Evolutionary conservation across 768 basidiomycete genomes (phyloP), one percentile per base, ranked within the genome.

Genomic region (Hebeloma cylindrosporum): DNA sequence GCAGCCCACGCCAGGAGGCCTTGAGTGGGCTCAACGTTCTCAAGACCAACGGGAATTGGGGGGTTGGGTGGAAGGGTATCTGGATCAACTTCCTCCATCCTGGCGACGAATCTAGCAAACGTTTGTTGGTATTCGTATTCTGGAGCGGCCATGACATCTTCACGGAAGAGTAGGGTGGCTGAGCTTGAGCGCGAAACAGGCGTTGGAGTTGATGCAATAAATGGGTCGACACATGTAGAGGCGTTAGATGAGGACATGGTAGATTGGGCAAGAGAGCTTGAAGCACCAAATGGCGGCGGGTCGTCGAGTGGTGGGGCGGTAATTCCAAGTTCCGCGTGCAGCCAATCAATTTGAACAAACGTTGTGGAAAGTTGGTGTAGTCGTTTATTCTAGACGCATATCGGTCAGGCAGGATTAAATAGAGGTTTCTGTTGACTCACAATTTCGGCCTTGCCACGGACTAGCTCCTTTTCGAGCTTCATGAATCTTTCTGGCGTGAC

Each of bases 401-500:
- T 37, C n/a, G 33, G 26, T 44, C 11, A 33, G 25, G 9, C 20
- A 20, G 8, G 10, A 32, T 16, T 30, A 26, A 22, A 14, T n/a
- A 26, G 1, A 35, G 9, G 1, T 11, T 35, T n/a, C 9, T 8
- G 10, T 9, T 1, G 7, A 72, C 87, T 58, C 55, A 91, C 87
- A 42, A 91, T 76, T 77, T 94, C 92, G n/a, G 78, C 77, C 64
- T 92, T 92, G 8, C 88, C 90, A 41, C 85, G 73, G 7, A 88
- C 82, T 13, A 93, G 75, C 57, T 93, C 90, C 60, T 88, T 85
- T 71, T 93, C 89, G 4, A 94, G 69, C 54, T 72, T 83, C 34
- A 80, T 74, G 58, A 94, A 89, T 9, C 87, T 77, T 52, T 93
- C 90, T 0, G 86, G 83, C 8, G 82, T 84, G 11, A 93, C 87